Evolutionary conservation across 352 stramenopile species (phyloP), one percentile per base, ranked within the genome.

Genomic region (Globisporangium alternatum): DNA sequence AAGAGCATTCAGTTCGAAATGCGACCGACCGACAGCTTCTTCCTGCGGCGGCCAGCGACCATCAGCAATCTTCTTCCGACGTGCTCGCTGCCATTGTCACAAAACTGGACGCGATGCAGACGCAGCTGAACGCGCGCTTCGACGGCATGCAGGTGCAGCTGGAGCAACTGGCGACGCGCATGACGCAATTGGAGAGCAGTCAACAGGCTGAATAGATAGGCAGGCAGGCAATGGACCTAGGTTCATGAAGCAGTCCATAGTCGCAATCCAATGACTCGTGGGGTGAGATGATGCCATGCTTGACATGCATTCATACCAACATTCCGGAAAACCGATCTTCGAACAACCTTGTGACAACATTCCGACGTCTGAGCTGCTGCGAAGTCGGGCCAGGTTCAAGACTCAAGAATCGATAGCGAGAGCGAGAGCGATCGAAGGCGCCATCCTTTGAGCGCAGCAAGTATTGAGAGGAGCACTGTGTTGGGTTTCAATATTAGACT

Each of bases 51-150:
- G 37, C 57, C 53, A 70, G 68, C 54, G 68, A 66, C 56, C 5
- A 59, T 28, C 70, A 61, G 51, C 31, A 70, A 10, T 31, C 52
- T 28, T 30, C 56, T n/a, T 19, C 30, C 4, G 44, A 45, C 21
- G 47, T 52, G 68, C 28, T 56, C 65, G 17, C 55, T 62, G 47
- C 66, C 47, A 58, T 87, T 25, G 17, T 82, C 33, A 49, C 25
- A 19, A 71, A 71, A 37, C 68, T 88, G 22, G 61, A 74, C 15
- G 56, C 70, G 4, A 66, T 89, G 60, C 80, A 86, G 54, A 72
- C 51, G 53, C 67, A 81, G 25, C 54, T 89, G 64, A 76, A 81
- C 60, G 41, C 64, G n/a, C 80, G 80, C 60, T 88, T 89, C 33
- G 78, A 89, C 56, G 30, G 53, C 33, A 69, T 88, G 28, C 72